phyloP scores from a whole-genome alignment of 106 monocot species.

The Dactylorhiza incarnata region DNA sequence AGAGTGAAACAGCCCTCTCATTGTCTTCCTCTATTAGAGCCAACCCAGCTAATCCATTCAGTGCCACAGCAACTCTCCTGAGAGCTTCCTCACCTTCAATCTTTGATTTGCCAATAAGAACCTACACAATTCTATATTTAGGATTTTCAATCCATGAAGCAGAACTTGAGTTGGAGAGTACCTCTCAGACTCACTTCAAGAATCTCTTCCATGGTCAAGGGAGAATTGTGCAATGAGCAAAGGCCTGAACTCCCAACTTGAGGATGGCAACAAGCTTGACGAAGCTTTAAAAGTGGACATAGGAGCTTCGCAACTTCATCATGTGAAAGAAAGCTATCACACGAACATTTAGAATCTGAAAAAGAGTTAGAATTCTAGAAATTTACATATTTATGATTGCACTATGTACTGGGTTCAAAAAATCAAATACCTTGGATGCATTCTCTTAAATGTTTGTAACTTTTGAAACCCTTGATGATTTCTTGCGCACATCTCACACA shows the following conservation, averaged over 20 bases:
- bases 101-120: conserved; percentile 90
- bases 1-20: conserved; percentile 49
- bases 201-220: conserved; percentile 97
- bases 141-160: not conserved
- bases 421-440: conserved; percentile 19
- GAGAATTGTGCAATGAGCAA: conserved; percentile 82
- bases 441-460: conserved; percentile 19
- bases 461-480: conserved; percentile 57
- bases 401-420: not conserved
- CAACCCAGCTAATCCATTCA: conserved; percentile 92
- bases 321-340: conserved; percentile 52
- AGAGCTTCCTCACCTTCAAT: conserved; percentile 98
- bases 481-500: conserved; percentile 67
- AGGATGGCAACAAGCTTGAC: conserved; percentile 98
- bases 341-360: conserved; percentile 35
- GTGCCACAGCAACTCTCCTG: conserved; percentile 65
- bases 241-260: conserved; percentile 97
- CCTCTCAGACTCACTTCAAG: conserved; percentile 44
- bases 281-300: conserved; percentile 78
- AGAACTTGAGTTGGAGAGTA: not conserved
- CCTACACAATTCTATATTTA: conserved; percentile 25
- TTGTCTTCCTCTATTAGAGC: conserved; percentile 60
- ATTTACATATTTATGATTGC: not conserved
- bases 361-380: conserved; percentile 6
- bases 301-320: conserved; percentile 66